Evolutionary conservation across 129 eudicot species (phyloP).

Genomic region (Glebionis coronaria): DNA sequence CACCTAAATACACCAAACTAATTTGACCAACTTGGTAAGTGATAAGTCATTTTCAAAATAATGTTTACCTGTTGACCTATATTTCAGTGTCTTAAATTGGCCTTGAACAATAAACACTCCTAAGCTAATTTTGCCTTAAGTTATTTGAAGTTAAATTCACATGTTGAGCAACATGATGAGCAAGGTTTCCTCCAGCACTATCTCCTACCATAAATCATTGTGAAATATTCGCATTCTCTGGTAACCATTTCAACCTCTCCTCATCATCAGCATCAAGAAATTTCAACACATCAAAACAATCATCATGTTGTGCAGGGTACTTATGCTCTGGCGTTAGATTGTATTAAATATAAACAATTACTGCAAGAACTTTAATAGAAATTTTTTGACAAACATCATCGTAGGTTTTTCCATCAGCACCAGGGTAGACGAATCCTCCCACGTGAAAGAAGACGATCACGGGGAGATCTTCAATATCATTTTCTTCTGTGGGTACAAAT

Average conservation of each 20-base stretch:
- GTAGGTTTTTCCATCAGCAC: conserved; percentile 15
- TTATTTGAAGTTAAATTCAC: conserved; percentile 19
- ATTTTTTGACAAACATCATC: conserved; percentile 31
- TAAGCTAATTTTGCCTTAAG: conserved; percentile 16
- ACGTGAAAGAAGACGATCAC: conserved; percentile 36
- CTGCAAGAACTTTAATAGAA: conserved; percentile 3
- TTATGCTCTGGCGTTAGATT: conserved; percentile 37
- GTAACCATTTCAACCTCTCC: conserved; percentile 14
- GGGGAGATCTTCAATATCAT: conserved; percentile 16
- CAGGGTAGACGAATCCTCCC: conserved; percentile 28
- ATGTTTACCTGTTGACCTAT: too few relatives aligned
- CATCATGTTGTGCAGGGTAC: conserved; percentile 34
- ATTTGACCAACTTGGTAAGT: too few relatives aligned
- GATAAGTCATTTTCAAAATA: too few relatives aligned
- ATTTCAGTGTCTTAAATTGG: too few relatives aligned
- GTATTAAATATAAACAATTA: conserved; percentile 27
- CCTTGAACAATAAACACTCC: too few relatives aligned
- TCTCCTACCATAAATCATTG: conserved; percentile 38
- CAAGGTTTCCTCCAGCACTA: conserved; percentile 44
- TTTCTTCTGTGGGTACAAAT: conserved; percentile 11
- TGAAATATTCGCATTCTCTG: conserved; percentile 30
- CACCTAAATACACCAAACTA: too few relatives aligned
- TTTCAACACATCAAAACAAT: conserved; percentile 36
- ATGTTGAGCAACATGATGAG: conserved; percentile 36
- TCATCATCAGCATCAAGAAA: conserved; percentile 28